Evolutionary conservation across 306 rosid species (phyloP).

Genomic region (Cucumis melo): DNA sequence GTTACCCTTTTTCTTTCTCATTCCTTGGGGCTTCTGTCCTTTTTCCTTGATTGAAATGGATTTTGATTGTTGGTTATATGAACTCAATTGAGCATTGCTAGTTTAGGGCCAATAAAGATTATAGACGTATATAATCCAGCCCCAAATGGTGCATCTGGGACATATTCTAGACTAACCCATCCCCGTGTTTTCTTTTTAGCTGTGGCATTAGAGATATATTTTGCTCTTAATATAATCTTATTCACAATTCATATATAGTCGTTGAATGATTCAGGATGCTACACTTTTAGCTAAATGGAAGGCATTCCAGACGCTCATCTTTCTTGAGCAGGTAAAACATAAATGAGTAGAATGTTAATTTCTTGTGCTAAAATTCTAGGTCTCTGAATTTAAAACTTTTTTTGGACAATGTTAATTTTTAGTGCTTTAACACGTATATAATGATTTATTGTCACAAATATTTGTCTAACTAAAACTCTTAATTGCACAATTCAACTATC

Average conservation of each 20-base stretch:
- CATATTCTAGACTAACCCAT: not conserved
- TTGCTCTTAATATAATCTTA: not conserved
- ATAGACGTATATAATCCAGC: not conserved
- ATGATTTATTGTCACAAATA: not conserved
- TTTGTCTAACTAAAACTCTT: not conserved
- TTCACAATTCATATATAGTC: not conserved
- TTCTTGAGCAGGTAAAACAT: slow-evolving; percentile 68
- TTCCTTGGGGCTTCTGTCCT: not conserved
- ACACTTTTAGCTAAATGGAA: slow-evolving; percentile 73
- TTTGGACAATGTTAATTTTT: not conserved
- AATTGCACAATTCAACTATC: not conserved
- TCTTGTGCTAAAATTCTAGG: not conserved
- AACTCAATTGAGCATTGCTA: not conserved
- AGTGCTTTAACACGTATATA: not conserved
- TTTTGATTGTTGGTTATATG: not conserved
- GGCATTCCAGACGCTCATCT: slow-evolving; percentile 71
- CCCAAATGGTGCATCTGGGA: not conserved
- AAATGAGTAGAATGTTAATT: not conserved
- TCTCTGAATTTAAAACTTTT: not conserved
- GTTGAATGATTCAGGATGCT: slow-evolving; percentile 55
- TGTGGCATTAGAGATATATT: not conserved
- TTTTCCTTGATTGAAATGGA: not conserved
- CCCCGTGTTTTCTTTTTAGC: not conserved
- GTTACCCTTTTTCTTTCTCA: not conserved
- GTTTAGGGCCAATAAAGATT: not conserved